A percentile compares a stretch with the other conserved stretches of the same genome.
phyloP scores from a whole-genome alignment of 495 filamentous ascomycete species.

The Penicillium herquei region DNA sequence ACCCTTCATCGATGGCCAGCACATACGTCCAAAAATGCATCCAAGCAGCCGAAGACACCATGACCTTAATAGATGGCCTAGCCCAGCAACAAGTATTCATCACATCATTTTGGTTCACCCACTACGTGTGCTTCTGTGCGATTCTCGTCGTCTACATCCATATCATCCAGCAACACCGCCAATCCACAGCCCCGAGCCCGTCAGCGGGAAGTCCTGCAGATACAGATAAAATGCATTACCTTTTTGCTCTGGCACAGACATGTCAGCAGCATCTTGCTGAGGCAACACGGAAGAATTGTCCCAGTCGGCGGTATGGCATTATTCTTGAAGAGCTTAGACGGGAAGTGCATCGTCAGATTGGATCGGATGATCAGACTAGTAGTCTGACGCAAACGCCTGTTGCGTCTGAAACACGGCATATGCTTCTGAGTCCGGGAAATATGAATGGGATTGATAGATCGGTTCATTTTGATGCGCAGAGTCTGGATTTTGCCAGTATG shows the following conservation, averaged over 20 bases:
- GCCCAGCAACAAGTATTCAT: constrained; percentile 39
- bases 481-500: constrained; percentile 18
- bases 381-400: constrained; percentile 1
- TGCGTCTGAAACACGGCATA: constrained; percentile 1
- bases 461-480: constrained; percentile 12
- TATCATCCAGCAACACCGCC: constrained; percentile 49
- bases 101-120: constrained; percentile 52
- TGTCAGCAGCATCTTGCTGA: constrained; percentile 50
- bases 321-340: constrained; percentile 47
- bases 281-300: constrained; percentile 49
- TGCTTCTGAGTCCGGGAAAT: constrained; percentile 3
- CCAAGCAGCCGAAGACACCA: constrained; percentile 40
- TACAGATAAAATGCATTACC: constrained; percentile 21
- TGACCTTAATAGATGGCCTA: constrained; percentile 38
- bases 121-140: constrained; percentile 56
- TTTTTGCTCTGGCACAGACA: constrained; percentile 42
- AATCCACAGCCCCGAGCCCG: constrained; percentile 24
- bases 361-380: constrained; percentile 14
- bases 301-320: constrained; percentile 51
- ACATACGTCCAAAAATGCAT: constrained; percentile 44
- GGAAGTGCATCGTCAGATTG: constrained; percentile 42
- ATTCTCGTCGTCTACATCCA: constrained; percentile 54
- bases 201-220: constrained; percentile 23
- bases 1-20: constrained; percentile 31
- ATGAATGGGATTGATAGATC: constrained; percentile 2